Evolutionary conservation across 306 rosid species (phyloP).

Genomic region (Dryas drummondii): DNA sequence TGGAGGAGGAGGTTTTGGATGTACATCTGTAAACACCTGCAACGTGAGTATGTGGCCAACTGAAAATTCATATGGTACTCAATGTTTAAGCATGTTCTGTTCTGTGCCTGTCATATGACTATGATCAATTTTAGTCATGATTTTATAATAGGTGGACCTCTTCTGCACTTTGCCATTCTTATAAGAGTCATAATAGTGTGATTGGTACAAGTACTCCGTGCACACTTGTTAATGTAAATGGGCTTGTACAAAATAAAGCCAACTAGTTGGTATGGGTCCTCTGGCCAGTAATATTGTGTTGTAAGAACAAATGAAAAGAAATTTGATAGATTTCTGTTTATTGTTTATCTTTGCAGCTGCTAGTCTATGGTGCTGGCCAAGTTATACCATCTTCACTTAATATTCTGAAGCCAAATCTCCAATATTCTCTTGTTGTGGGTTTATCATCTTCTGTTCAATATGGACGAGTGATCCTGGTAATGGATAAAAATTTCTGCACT

Average conservation of each 20-base stretch:
- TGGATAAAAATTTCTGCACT: constrained; percentile 79
- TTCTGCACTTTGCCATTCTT: background rate
- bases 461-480: constrained; percentile 71
- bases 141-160: background rate
- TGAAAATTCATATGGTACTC: background rate
- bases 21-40: constrained; percentile 75
- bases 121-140: background rate
- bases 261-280: background rate
- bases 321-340: constrained; percentile 27
- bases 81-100: background rate
- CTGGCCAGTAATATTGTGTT: constrained; percentile 4
- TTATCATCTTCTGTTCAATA: constrained; percentile 53
- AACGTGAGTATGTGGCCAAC: constrained; percentile 70
- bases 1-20: constrained; percentile 65
- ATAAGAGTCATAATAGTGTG: too few relatives aligned
- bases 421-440: constrained; percentile 62
- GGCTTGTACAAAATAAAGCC: too few relatives aligned
- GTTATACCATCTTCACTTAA: constrained; percentile 79
- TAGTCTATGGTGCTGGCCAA: constrained; percentile 87
- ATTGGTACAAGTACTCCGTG: too few relatives aligned
- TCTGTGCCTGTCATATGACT: background rate
- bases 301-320: constrained; percentile 4
- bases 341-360: constrained; percentile 50
- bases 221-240: too few relatives aligned
- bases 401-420: constrained; percentile 57